Evolutionary conservation across 768 basidiomycete genomes (phyloP).

Genomic region (Boletus edulis): DNA sequence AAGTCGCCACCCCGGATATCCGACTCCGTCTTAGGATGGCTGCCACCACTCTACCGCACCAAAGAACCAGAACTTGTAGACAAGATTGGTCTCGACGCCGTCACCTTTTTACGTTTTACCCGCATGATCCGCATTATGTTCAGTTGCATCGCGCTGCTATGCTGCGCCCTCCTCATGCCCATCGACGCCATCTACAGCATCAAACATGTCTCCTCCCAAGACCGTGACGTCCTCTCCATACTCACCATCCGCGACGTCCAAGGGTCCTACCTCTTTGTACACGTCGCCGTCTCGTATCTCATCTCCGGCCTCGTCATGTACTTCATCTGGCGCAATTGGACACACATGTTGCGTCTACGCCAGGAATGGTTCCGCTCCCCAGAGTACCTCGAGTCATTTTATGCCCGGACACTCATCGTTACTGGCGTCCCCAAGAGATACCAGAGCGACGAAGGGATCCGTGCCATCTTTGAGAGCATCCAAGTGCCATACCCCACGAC

Average conservation of each 20-base stretch:
- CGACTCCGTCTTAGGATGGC: slow-evolving; percentile 84
- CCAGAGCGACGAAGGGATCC: slow-evolving; percentile 84
- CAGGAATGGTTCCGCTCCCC: slow-evolving; percentile 87
- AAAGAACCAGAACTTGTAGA: slow-evolving; percentile 88
- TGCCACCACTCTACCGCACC: slow-evolving; percentile 78
- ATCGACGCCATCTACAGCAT: slow-evolving; percentile 86
- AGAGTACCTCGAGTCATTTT: slow-evolving; percentile 87
- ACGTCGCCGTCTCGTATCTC: slow-evolving; percentile 80
- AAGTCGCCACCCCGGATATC: slow-evolving; percentile 81
- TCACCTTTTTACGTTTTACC: slow-evolving; percentile 87
- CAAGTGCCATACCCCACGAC: slow-evolving; percentile 89
- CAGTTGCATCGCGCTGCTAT: slow-evolving; percentile 55
- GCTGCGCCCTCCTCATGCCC: slow-evolving; percentile 77
- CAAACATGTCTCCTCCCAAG: slow-evolving; percentile 47
- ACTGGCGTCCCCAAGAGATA: slow-evolving; percentile 74
- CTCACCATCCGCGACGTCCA: slow-evolving; percentile 84
- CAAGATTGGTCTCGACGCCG: slow-evolving; percentile 90
- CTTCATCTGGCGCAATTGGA: slow-evolving; percentile 76
- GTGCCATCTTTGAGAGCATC: slow-evolving; percentile 66
- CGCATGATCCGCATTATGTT: slow-evolving; percentile 81
- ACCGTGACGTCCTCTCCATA: slow-evolving; percentile 67
- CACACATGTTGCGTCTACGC: slow-evolving; percentile 73
- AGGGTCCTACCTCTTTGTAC: slow-evolving; percentile 74
- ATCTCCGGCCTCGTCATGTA: slow-evolving; percentile 73
- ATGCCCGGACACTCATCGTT: slow-evolving; percentile 88